Evolutionary conservation across 768 basidiomycete genomes (phyloP), one percentile per base, ranked within the genome.

Genomic region (Nidularia pulvinata): DNA sequence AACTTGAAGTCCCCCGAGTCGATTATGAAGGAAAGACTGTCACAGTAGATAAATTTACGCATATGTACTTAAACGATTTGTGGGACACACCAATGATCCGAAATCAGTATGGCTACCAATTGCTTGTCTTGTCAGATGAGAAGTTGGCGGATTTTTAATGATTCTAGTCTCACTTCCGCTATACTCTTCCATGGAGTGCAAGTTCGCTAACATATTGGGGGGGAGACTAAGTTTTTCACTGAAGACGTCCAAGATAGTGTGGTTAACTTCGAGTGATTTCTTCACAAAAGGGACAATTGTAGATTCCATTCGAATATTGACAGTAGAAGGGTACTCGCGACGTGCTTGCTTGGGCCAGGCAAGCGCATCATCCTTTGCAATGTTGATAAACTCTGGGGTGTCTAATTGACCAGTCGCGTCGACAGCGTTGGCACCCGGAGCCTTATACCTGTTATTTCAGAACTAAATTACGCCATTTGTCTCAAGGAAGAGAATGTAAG

Each of bases 21-120:
- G 77, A 61, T 89, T 89, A 59, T 88, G 85, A 53, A 90, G 69
- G 70, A 89, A 83, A 0, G 85, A 84, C 81, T 85, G 53, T 7
- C 4, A 69, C 45, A 71, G 55, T 4, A 65, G 54, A 53, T 75
- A 61, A 4, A 69, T 73, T 46, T 77, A 69, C 25, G 69, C 67
- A 4, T 46, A 7, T 67, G 32, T 43, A 67, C 72, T 58, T 69
- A 66, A 19, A 69, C 55, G 9, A 63, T 65, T 44, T 65, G 59
- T 1, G 60, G 61, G 59, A 59, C 79, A 61, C 58, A 86, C 85
- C 53, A 88, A 63, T n/a, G 83, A 84, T 58, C 87, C 86, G 57
- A 88, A 89, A 65, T 88, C 88, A 2, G 86, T 88, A 62, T 89
- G 88, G 1, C 82, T 80, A 16, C 85, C 85, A n/a, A 88, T 63